Base-by-base conservation (phyloP, 2,329 filamentous ascomycete species). In the Teratosphaeria destructans region DNA sequence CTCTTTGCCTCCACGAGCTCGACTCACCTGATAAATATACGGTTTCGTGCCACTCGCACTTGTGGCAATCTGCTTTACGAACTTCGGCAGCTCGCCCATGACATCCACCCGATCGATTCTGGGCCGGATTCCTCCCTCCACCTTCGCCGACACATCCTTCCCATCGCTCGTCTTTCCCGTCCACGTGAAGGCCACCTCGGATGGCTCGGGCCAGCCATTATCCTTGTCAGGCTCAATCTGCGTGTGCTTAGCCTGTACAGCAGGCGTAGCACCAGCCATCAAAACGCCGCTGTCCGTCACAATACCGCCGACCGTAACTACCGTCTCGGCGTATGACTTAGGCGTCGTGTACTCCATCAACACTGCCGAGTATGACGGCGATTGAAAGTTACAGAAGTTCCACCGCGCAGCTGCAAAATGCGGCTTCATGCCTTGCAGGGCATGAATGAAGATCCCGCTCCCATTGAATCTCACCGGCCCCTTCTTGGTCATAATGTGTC, bases 331-430 rank as follows among this genome's bases (percentile, higher is more conserved):
- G 71, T 99, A 99, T 4, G 93, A 96, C 3, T 89, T 85, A 32
- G 94, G 95, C 0, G 94, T 99, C 43, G 85, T 95, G 75, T 86
- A 99, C 75, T 97, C 89, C 94, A 99, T 99, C 79, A 97, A 80
- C 65, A 95, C 77, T 32, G 92, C 93, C 32, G 92, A 94, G 77
- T 90, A 88, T 23, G 81, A 90, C 26, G 90, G 87, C 14, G 89
- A 87, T 73, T 97, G 92, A 79, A 96, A 96, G 76, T 92, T 85
- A 75, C 84, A 81, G 78, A 96, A 99, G 76, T 94, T 96, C 94
- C 94, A 99, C 64, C 83, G 85, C 34, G 89, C 85, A 62, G 93
- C 85, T 61, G 91, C 89, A 73, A 99, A 95, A 75, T 99, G 94
- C 49, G 94, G 94, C 82, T 99, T 99, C 93, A 97, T 97, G 73